Base-by-base conservation (phyloP, 345 rosid species). In the Litchi chinensis region DNA sequence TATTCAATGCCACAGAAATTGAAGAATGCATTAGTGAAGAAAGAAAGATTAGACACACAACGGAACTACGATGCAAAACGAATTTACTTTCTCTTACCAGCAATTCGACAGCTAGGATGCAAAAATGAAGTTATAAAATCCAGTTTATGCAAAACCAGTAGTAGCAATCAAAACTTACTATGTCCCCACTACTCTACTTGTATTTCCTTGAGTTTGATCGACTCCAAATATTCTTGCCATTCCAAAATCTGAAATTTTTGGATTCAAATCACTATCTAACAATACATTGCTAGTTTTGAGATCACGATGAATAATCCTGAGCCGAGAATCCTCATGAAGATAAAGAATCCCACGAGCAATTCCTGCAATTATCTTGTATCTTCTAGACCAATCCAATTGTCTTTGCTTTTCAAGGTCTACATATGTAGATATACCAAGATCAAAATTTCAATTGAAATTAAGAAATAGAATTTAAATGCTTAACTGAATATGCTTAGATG, bases 191-290 rank as follows among this genome's bases (percentile, higher is more conserved):
- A 91, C 76, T 72, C 82, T 81, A 50, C 71, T 80, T 5, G 97
- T 93, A 26, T 76, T 89, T 52, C 70, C 82, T 39, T 73, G 67
- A 56, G 75, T 68, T 78, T 83, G 84, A 66, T 87, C 80, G 10
- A 76, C 79, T 10, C 82, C 84, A 9, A 90, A 84, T 44, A 90
- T 89, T 71, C 83, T 87, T 6, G 93, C 92, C 86, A 87, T 83
- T 26, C 96, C 93, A 75, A 93, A 93, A 75, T 93, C 97, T 10
- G 94, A 90, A 26, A 90, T 89, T 81, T 90, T 91, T 8, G 93
- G 86, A 43, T 81, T 88, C 94, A 91, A 82, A 1, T 86, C 90
- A 4, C 24, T 83, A 75, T 91, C 94, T 7, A 90, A 48, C 44
- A 89, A 80, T 57, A 91, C 68, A 71, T 93, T 90, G 80, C 92